These are phyloP conservation scores for Pseudopithomyces chartarum DNA, from an alignment of 2,329 filamentous ascomycete species.

Conservation along the genomic window DNA sequence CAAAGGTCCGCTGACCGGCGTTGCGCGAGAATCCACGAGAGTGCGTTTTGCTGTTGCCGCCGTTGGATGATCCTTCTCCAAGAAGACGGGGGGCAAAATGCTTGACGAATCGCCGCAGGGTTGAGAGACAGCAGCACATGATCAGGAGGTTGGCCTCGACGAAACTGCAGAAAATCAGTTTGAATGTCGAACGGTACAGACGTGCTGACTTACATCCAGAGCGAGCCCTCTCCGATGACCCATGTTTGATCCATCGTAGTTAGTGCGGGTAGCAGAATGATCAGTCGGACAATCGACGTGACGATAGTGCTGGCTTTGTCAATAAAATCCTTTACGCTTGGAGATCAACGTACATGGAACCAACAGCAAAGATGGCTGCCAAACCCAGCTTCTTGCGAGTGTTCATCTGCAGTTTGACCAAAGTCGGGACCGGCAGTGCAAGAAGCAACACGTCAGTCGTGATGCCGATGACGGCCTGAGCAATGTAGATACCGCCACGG, in stretches of 20 bases:
- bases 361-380: slow-evolving; percentile 24
- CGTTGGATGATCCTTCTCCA: not conserved
- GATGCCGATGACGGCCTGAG: not conserved
- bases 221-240: not conserved
- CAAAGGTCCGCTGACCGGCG: not conserved
- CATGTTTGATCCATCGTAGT: not conserved
- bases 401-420: slow-evolving; percentile 24
- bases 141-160: not conserved
- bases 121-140: not conserved
- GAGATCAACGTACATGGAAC: slow-evolving; percentile 14
- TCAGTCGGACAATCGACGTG: not conserved
- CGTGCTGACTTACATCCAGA: not conserved
- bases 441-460: slow-evolving; percentile 24
- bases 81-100: not conserved
- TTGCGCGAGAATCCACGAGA: slow-evolving; percentile 1
- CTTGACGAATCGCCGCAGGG: not conserved
- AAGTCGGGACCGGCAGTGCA: slow-evolving; percentile 22
- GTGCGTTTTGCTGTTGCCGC: not conserved
- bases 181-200: not conserved
- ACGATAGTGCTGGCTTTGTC: not conserved
- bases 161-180: not conserved
- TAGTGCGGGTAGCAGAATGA: not conserved
- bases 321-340: not conserved
- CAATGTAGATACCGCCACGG: not conserved
- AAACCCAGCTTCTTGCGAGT: slow-evolving; percentile 19